Percentiles rank a stretch among this genome's conserved stretches.
phyloP scores from a whole-genome alignment of 176 grass and related monocot genomes.

The Oryza meyeriana region DNA sequence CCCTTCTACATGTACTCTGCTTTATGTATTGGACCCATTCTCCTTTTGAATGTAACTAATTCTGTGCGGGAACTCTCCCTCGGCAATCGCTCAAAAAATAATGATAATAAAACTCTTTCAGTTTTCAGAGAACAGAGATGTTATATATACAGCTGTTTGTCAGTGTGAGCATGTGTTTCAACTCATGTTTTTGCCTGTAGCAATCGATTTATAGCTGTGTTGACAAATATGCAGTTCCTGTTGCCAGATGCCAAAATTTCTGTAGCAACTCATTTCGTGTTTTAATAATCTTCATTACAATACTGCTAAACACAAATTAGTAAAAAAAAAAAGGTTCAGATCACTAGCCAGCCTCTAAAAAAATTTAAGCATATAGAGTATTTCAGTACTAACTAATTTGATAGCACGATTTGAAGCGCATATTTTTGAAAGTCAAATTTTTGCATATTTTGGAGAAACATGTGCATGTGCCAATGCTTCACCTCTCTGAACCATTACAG shows the following conservation, averaged over 20 bases:
- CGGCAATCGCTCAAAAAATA: too few species aligned
- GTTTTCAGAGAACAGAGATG: not conserved
- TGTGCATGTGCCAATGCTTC: slow-evolving; percentile 1
- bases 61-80: not conserved
- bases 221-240: not conserved
- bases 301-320: not conserved
- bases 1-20: not conserved
- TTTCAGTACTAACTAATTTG: not conserved
- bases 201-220: not conserved
- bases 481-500: slow-evolving; percentile 19
- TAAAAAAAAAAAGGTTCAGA: not conserved
- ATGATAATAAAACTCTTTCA: too few species aligned
- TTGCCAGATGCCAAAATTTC: not conserved
- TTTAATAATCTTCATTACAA: not conserved
- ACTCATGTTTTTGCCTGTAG: slow-evolving; percentile 1
- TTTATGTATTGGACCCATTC: not conserved
- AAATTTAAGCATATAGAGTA: not conserved
- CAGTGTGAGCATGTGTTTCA: not conserved
- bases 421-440: not conserved
- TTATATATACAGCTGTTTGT: not conserved
- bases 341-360: not conserved
- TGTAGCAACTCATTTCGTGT: not conserved
- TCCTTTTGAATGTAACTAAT: not conserved
- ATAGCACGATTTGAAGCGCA: not conserved
- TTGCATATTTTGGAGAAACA: not conserved